Conservation (phyloP, 2,329 filamentous ascomycete species). For the Exophiala dermatitidis region DNA sequence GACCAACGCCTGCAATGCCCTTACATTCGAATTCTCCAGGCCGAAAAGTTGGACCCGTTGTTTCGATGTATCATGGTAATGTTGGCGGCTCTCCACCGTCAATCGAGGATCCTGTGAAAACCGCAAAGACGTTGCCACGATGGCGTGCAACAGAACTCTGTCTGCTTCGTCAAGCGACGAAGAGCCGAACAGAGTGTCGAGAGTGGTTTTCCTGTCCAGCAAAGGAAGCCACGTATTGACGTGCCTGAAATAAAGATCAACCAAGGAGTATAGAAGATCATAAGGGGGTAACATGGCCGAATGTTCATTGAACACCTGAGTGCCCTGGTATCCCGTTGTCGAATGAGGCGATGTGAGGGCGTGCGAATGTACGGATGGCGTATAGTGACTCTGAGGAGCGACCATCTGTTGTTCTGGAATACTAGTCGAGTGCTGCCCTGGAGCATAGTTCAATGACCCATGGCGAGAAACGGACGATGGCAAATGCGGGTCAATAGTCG, state of each 20-base stretch:
- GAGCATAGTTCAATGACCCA: constrained; percentile 18
- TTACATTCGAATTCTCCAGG: constrained; percentile 82
- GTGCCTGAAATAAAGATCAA: constrained; percentile 71
- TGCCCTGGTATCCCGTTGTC: constrained; percentile 15
- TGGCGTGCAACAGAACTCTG: constrained; percentile 74
- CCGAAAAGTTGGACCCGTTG: constrained; percentile 81
- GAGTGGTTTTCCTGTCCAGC: constrained; percentile 71
- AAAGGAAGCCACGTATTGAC: constrained; percentile 84
- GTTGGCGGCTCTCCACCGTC: constrained; percentile 62
- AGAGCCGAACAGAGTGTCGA: constrained; percentile 74
- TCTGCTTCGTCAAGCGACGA: constrained; percentile 66
- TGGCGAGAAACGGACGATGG: constrained; percentile 17
- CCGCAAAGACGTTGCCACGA: constrained; percentile 78
- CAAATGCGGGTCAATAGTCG: constrained; percentile 22
- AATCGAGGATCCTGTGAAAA: constrained; percentile 73
- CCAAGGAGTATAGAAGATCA: constrained; percentile 63
- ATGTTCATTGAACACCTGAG: constrained; percentile 31
- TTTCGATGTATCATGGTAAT: constrained; percentile 75
- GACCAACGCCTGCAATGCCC: constrained; percentile 76
- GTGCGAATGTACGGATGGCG: constrained; percentile 23
- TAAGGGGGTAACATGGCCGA: constrained; percentile 56
- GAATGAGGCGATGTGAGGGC: constrained; percentile 26
- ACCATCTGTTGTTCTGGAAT: constrained; percentile 11
- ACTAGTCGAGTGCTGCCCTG: constrained; percentile 1
- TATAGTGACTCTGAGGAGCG: constrained; percentile 20